These are phyloP conservation scores for Podospora didyma DNA, from an alignment of 495 filamentous ascomycete genomes.

Conservation along the genomic window DNA sequence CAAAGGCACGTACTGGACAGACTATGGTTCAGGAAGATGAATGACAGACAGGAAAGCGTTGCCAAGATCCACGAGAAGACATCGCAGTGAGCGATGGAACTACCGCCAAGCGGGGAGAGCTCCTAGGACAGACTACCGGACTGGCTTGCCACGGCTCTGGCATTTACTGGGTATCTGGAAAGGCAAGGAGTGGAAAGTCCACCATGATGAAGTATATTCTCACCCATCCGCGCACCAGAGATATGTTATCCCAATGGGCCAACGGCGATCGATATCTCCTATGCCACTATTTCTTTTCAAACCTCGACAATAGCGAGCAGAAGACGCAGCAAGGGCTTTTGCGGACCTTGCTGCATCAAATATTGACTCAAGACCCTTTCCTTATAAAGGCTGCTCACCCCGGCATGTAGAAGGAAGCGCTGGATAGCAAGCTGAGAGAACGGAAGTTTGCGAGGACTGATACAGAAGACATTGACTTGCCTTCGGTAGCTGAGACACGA, in stretches of 20 bases:
- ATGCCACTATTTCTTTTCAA: conserved; percentile 33
- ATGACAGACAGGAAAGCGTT: not conserved
- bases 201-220: conserved; percentile 33
- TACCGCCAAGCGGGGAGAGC: not conserved
- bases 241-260: conserved; percentile 18
- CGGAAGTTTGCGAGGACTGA: too few relatives aligned
- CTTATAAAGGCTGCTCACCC: conserved; percentile 4
- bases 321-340: conserved; percentile 42
- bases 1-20: not conserved
- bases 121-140: not conserved
- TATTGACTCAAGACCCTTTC: conserved; percentile 23
- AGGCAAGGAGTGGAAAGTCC: conserved; percentile 36
- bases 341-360: conserved; percentile 36
- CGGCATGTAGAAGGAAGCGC: not conserved
- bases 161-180: conserved; percentile 33
- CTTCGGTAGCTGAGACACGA: not conserved
- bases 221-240: conserved; percentile 8
- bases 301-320: conserved; percentile 28
- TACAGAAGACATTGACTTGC: not conserved
- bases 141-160: conserved; percentile 1
- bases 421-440: too few relatives aligned
- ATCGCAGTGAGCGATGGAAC: not conserved
- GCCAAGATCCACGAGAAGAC: not conserved
- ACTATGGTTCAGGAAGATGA: not conserved
- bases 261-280: not conserved